These are phyloP conservation scores for Lyophyllum shimeji DNA, from an alignment of 768 basidiomycete genomes.

Conservation along the genomic window DNA sequence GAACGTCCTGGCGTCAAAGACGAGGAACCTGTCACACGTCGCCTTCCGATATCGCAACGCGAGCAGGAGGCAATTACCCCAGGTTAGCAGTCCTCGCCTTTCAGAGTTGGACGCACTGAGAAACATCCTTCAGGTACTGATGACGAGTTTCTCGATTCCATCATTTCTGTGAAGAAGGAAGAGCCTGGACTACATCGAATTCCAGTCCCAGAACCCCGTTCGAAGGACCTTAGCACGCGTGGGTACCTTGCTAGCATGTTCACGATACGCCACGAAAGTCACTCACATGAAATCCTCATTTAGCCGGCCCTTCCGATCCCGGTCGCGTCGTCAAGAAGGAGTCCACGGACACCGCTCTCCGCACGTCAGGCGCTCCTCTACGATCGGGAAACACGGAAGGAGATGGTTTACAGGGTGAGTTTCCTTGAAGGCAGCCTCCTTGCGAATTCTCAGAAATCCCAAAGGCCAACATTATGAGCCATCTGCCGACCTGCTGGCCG, in stretches of 20 bases:
- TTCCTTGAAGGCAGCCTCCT: neutral
- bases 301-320: neutral
- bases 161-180: neutral
- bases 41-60: neutral
- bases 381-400: neutral
- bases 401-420: neutral
- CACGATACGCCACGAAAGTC: neutral
- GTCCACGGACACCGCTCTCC: neutral
- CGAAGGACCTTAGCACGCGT: neutral
- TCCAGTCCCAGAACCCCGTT: neutral
- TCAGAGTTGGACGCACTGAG: neutral
- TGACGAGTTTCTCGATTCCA: neutral
- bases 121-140: neutral
- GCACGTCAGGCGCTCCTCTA: too few species aligned
- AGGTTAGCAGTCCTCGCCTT: neutral
- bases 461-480: conserved; percentile 11
- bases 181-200: too few species aligned
- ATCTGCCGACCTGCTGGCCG: conserved; percentile 13
- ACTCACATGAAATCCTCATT: neutral
- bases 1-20: neutral
- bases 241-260: neutral
- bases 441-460: neutral
- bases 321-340: neutral
- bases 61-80: neutral
- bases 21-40: neutral